Evolutionary conservation across 2,329 filamentous ascomycete species (phyloP).

Genomic region (Didymella sp.): DNA sequence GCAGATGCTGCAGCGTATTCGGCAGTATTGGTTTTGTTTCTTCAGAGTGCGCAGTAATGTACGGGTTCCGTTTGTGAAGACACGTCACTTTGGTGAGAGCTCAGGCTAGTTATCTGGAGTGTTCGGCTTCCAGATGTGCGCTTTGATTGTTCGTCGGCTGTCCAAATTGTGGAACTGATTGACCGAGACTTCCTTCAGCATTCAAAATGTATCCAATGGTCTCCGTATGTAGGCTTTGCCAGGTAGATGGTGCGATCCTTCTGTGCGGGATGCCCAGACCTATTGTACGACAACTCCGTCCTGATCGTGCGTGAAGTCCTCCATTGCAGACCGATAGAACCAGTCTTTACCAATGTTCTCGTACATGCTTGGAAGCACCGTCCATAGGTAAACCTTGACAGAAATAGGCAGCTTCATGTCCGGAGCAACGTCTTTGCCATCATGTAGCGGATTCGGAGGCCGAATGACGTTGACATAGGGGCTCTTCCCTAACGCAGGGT

Average conservation of each 20-base stretch:
- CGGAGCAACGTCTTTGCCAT: not conserved
- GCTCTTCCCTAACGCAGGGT: constrained; percentile 1
- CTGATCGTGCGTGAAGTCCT: constrained; percentile 3
- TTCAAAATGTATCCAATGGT: not conserved
- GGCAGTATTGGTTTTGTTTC: not conserved
- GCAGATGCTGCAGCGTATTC: constrained; percentile 3
- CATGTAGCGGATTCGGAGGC: not conserved
- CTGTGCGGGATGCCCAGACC: not conserved
- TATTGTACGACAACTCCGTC: constrained; percentile 2
- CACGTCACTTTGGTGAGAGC: too few species aligned
- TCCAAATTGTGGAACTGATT: too few species aligned
- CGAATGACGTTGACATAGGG: constrained; percentile 10
- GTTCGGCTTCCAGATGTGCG: too few species aligned
- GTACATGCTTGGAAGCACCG: constrained; percentile 3
- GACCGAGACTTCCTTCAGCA: too few species aligned
- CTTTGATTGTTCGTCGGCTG: too few species aligned
- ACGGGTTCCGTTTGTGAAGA: too few species aligned
- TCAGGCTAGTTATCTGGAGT: too few species aligned
- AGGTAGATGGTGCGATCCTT: too few species aligned
- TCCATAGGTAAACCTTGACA: constrained; percentile 6
- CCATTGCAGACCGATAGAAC: constrained; percentile 5
- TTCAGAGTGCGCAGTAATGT: not conserved
- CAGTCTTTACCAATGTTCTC: constrained; percentile 3
- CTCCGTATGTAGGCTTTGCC: not conserved
- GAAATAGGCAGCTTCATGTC: not conserved